Conservation (phyloP, 768 basidiomycete species). For the Suillus discolor region DNA sequence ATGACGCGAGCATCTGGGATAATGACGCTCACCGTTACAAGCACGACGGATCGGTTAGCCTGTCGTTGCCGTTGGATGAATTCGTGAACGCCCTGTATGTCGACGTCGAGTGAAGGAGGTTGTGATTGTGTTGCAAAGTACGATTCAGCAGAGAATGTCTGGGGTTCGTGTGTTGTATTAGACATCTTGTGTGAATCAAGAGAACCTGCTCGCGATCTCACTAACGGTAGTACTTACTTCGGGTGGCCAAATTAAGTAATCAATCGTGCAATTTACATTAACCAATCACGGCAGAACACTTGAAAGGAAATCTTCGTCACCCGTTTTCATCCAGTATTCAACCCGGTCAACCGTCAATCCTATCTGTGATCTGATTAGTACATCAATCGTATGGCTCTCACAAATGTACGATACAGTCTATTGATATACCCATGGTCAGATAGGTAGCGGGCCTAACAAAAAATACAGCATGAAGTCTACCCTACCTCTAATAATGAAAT, state of each 20-base stretch:
- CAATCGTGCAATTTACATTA: not conserved
- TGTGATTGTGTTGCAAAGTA: too few species aligned
- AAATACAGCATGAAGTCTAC: not conserved
- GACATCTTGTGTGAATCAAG: conserved; percentile 17
- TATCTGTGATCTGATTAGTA: too few species aligned
- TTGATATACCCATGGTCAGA: too few species aligned
- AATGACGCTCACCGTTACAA: conserved; percentile 79
- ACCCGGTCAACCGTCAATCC: too few species aligned
- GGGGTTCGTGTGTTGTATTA: conserved; percentile 15
- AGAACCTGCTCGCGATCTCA: not conserved
- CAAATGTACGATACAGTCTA: too few species aligned
- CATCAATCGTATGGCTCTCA: too few species aligned
- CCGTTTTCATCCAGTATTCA: too few species aligned
- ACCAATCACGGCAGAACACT: not conserved
- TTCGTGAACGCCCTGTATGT: conserved; percentile 60
- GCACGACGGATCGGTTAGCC: conserved; percentile 75
- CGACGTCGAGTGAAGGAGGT: conserved; percentile 32
- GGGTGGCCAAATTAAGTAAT: not conserved
- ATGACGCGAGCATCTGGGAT: conserved; percentile 2
- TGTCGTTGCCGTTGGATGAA: conserved; percentile 74
- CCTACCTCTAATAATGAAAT: not conserved
- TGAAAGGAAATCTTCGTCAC: too few species aligned
- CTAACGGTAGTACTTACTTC: too few species aligned
- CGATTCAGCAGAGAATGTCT: conserved; percentile 53
- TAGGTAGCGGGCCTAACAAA: not conserved